Conservation (phyloP, 192 early-diverging fungal species). For the Neocallimastix lanati region DNA sequence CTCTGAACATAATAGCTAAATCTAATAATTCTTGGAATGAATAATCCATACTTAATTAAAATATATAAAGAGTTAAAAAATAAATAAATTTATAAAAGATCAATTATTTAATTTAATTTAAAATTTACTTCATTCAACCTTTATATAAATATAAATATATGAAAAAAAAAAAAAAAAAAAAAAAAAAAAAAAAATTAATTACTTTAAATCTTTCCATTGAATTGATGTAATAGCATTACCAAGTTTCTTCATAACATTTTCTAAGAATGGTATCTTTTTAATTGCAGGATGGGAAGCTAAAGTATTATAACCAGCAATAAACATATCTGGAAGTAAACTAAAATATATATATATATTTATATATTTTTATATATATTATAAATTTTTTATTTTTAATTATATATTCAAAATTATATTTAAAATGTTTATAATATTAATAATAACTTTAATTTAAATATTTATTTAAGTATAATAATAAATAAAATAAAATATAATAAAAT, state of each 20-base stretch:
- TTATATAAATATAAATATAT: no score
- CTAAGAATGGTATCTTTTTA: background rate
- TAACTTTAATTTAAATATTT: no score
- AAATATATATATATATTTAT: no score
- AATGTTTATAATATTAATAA: no score
- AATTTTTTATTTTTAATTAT: no score
- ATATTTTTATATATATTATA: no score
- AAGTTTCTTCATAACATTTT: background rate
- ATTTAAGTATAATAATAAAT: no score
- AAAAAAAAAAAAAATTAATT: background rate
- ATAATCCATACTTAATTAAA: background rate
- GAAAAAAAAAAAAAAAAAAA: background rate
- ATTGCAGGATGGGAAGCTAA: constrained; percentile 32
- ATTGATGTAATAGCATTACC: background rate
- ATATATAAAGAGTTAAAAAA: no score
- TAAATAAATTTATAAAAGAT: no score
- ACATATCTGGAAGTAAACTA: constrained; percentile 53
- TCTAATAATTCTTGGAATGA: background rate
- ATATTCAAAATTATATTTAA: no score
- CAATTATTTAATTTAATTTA: no score
- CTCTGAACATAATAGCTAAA: background rate
- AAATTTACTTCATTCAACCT: no score
- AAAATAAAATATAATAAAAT: background rate
- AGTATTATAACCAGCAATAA: constrained; percentile 53
- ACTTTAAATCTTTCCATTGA: background rate